Evolutionary conservation across 495 filamentous ascomycete species (phyloP).

Genomic region (Achaetomiella virescens): DNA sequence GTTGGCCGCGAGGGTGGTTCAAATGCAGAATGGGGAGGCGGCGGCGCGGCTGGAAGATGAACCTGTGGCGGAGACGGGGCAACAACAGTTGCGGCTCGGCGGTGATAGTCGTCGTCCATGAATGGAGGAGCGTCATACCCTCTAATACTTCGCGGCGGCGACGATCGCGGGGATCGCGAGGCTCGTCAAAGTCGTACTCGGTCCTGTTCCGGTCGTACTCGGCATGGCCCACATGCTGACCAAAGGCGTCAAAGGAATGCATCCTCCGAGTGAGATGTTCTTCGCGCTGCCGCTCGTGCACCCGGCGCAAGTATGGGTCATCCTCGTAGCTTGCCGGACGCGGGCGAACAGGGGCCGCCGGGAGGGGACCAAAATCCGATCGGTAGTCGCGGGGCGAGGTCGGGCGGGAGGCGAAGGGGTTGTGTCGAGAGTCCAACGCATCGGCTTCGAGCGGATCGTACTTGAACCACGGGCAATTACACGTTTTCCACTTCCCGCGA

Average conservation of each 20-base stretch:
- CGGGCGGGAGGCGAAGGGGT: slow-evolving; percentile 24
- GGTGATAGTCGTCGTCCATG: slow-evolving; percentile 41
- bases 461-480: slow-evolving; percentile 75
- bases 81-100: slow-evolving; percentile 35
- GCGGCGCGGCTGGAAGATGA: slow-evolving; percentile 21
- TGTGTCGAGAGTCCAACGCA: slow-evolving; percentile 21
- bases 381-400: slow-evolving; percentile 27
- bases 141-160: slow-evolving; percentile 28
- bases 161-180: slow-evolving; percentile 33
- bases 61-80: slow-evolving; percentile 30
- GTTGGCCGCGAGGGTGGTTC: slow-evolving; percentile 26
- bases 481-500: slow-evolving; percentile 71
- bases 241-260: slow-evolving; percentile 39
- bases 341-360: slow-evolving; percentile 19
- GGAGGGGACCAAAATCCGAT: slow-evolving; percentile 16
- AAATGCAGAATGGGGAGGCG: slow-evolving; percentile 28
- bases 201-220: slow-evolving; percentile 2
- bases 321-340: slow-evolving; percentile 47
- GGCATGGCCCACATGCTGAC: slow-evolving; percentile 23
- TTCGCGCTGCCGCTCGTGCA: slow-evolving; percentile 51
- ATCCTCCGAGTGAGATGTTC: slow-evolving; percentile 51
- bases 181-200: slow-evolving; percentile 24
- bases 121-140: slow-evolving; percentile 7
- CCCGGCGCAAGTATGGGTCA: slow-evolving; percentile 43
- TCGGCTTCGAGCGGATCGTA: slow-evolving; percentile 55